Evolutionary conservation across 2,329 filamentous ascomycete species (phyloP).

Genomic region (Cordyceps tenuipes): DNA sequence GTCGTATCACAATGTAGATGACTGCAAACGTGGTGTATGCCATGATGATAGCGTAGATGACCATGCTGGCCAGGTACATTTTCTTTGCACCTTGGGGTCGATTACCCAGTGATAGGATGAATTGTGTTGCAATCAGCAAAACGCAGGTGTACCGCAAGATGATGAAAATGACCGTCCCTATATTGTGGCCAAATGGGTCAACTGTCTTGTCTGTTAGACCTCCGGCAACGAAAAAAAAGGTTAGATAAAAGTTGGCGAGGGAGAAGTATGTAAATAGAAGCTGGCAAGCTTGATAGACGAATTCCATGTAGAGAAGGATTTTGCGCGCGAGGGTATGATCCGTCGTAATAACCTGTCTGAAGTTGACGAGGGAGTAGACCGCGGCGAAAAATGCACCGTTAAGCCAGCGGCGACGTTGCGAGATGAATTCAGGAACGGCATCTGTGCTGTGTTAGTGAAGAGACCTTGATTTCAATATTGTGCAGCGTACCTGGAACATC

Average conservation of each 20-base stretch:
- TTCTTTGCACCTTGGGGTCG: constrained; percentile 89
- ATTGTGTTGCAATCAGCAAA: constrained; percentile 86
- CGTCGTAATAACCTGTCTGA: constrained; percentile 83
- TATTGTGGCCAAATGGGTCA: constrained; percentile 85
- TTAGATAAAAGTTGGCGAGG: constrained; percentile 96
- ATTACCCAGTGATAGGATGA: constrained; percentile 94
- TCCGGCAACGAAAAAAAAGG: constrained; percentile 95
- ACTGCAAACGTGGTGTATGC: constrained; percentile 84
- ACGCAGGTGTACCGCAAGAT: constrained; percentile 79
- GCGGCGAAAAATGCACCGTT: constrained; percentile 98
- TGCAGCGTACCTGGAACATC: constrained; percentile 77
- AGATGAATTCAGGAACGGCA: constrained; percentile 91
- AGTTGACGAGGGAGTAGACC: constrained; percentile 94
- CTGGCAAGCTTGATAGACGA: constrained; percentile 87
- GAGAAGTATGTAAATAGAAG: constrained; percentile 97
- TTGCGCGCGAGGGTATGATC: constrained; percentile 89
- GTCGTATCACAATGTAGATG: constrained; percentile 80
- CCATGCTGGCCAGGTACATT: constrained; percentile 79
- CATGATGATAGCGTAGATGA: constrained; percentile 93
- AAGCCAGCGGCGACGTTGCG: constrained; percentile 90
- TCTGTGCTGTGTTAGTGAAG: constrained; percentile 44
- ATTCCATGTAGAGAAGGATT: constrained; percentile 86
- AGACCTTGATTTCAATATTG: background rate
- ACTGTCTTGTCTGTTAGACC: constrained; percentile 70
- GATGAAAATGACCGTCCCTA: constrained; percentile 78